These are phyloP conservation scores for Panicum virgatum DNA, from an alignment of 202 grass and related monocot genomes.

Conservation along the genomic window DNA sequence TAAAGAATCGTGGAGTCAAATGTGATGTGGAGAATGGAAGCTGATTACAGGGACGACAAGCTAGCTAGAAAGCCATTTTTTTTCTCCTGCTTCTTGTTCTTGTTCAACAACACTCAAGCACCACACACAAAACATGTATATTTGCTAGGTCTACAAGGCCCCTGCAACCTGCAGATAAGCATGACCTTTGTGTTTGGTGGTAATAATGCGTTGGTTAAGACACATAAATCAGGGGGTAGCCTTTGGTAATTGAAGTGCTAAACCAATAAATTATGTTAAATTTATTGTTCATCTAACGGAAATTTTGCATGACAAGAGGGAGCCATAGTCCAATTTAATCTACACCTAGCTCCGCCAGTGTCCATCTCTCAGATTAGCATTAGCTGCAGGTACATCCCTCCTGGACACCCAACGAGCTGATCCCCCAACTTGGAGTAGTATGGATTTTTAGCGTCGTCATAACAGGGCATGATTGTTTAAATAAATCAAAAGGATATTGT, in stretches of 20 bases:
- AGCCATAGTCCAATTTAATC: too few relatives aligned
- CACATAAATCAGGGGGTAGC: too few relatives aligned
- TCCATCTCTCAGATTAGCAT: neutral
- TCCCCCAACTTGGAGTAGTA: neutral
- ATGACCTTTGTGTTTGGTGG: too few relatives aligned
- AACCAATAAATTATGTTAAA: too few relatives aligned
- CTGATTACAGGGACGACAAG: neutral
- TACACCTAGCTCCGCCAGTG: too few relatives aligned
- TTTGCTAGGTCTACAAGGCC: conserved; percentile 1
- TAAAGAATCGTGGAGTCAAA: conserved; percentile 16
- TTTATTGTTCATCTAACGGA: too few relatives aligned
- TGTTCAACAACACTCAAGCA: neutral
- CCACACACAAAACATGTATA: neutral
- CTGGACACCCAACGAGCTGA: neutral
- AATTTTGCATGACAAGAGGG: too few relatives aligned
- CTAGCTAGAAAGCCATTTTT: neutral
- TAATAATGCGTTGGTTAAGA: neutral
- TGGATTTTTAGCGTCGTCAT: neutral
- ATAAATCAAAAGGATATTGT: conserved; percentile 24
- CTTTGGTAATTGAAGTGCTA: too few relatives aligned
- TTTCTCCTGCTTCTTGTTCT: neutral
- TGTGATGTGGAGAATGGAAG: conserved; percentile 39
- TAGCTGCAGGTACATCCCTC: neutral
- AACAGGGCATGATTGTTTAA: neutral
- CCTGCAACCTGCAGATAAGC: neutral